These are phyloP conservation scores for Cryptosporidium ryanae DNA, from an alignment of 169 alveolate genomes.

Conservation along the genomic window DNA sequence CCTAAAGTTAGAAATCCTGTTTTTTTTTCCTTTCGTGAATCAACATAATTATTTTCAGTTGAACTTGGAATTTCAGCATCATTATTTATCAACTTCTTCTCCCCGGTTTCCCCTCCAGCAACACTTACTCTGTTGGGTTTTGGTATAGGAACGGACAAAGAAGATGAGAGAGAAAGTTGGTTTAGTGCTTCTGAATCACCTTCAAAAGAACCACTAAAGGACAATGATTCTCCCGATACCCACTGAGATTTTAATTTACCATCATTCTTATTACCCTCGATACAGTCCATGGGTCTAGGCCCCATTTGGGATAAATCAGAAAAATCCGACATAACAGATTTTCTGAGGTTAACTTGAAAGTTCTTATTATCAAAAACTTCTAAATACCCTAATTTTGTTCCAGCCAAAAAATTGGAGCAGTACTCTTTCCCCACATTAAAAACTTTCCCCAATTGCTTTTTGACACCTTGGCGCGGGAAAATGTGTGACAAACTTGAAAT, in stretches of 20 bases:
- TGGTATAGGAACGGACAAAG: conserved; percentile 63
- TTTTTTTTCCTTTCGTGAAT: conserved; percentile 7
- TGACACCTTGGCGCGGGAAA: conserved; percentile 47
- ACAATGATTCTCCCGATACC: conserved; percentile 65
- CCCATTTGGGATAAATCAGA: conserved; percentile 26
- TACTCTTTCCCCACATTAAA: conserved; percentile 67
- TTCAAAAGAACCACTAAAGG: conserved; percentile 57
- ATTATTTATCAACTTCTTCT: not conserved
- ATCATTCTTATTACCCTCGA: not conserved
- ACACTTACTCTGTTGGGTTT: conserved; percentile 19
- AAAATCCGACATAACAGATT: conserved; percentile 56
- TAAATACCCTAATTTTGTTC: conserved; percentile 41
- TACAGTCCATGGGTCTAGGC: not conserved
- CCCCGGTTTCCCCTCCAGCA: not conserved
- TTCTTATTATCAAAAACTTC: conserved; percentile 35
- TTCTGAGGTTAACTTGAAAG: conserved; percentile 35
- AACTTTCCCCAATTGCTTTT: conserved; percentile 11
- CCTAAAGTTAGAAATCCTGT: conserved; percentile 44
- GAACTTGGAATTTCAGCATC: conserved; percentile 4
- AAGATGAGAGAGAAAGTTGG: conserved; percentile 67
- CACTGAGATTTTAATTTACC: conserved; percentile 19
- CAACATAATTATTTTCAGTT: not conserved
- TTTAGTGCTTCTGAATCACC: conserved; percentile 49
- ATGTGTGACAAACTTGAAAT: not conserved
- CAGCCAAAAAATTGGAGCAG: conserved; percentile 54